Evolutionary conservation across 2,329 filamentous ascomycete species (phyloP).

Genomic region (Diaporthe eres): DNA sequence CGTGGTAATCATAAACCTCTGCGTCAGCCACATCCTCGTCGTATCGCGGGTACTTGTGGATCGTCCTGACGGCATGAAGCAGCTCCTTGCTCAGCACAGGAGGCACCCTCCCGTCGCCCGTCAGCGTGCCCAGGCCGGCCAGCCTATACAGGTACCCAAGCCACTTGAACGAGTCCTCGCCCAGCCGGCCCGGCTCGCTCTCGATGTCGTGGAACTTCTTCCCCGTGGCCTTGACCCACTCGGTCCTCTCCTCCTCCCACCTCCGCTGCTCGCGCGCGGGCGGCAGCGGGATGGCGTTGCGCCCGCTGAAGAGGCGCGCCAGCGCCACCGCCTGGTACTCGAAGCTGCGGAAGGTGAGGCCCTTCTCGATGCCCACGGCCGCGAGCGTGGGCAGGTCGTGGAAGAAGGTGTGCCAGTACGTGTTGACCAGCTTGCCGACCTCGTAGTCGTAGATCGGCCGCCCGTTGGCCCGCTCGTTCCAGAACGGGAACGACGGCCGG

Average conservation of each 20-base stretch:
- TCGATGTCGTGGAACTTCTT: constrained; percentile 66
- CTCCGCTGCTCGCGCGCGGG: constrained; percentile 53
- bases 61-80: constrained; percentile 62
- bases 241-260: constrained; percentile 62
- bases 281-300: constrained; percentile 57
- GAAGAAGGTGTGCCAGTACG: constrained; percentile 68
- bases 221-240: constrained; percentile 48
- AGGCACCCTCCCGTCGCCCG: constrained; percentile 62
- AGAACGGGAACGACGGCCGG: constrained; percentile 61
- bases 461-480: constrained; percentile 62
- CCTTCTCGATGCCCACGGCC: constrained; percentile 65
- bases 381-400: constrained; percentile 62
- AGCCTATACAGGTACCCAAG: constrained; percentile 61
- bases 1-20: background rate
- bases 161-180: constrained; percentile 61
- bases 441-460: constrained; percentile 65
- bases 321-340: constrained; percentile 70
- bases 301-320: constrained; percentile 61
- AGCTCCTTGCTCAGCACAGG: constrained; percentile 59
- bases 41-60: constrained; percentile 62
- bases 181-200: constrained; percentile 60
- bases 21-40: constrained; percentile 39
- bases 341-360: constrained; percentile 67
- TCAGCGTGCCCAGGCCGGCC: constrained; percentile 63
- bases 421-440: constrained; percentile 57